Evolutionary conservation across 2,329 filamentous ascomycete species (phyloP), one percentile per base, ranked within the genome.

Genomic region (Mollisiaceae sp.): DNA sequence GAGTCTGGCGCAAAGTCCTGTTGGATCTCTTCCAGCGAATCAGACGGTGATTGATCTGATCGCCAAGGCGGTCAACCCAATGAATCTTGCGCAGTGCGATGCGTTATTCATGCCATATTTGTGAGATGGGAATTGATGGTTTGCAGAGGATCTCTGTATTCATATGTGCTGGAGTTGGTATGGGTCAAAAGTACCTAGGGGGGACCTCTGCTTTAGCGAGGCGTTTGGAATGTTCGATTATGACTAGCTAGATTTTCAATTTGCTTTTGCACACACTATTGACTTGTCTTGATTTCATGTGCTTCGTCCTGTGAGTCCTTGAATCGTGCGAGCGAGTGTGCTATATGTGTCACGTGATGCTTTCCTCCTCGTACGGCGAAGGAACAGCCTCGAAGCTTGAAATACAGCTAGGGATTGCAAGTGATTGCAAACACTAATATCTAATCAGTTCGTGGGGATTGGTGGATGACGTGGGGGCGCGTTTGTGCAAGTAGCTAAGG

Each of bases 101-200:
- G 89, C 94, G 65, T 81, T 99, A 73, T 99, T 95, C 93, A 98
- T 98, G 94, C 90, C 93, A 27, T 99, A 97, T 82, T 81, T 98
- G 75, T 98, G 83, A 79, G 67, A 50, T 35, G 14, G 50, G 3
- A 18, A 54, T 3, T 22, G 24, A 54, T 32, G 24, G 24, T n/a
- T n/a, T 12, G 43, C 20, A 14, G 15, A 35, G 11, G 4, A 24
- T 12, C 22, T 54, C 50, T 54, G 50, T 54, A 54, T 32, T 54
- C 24, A 32, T 54, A 52, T 32, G 27, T 54, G 27, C 4, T 2
- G 50, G 50, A 54, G 22, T 32, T 12, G 22, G 12, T 12, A 32
- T 54, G 22, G 50, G 50, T 15, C 22, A 27, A 18, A 54, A 54
- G 11, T 32, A 24, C 22, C 18, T 5, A 32, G 27, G 50, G 18